phyloP scores from a whole-genome alignment of 2,329 filamentous ascomycete genomes.

The Fusarium siculi region DNA sequence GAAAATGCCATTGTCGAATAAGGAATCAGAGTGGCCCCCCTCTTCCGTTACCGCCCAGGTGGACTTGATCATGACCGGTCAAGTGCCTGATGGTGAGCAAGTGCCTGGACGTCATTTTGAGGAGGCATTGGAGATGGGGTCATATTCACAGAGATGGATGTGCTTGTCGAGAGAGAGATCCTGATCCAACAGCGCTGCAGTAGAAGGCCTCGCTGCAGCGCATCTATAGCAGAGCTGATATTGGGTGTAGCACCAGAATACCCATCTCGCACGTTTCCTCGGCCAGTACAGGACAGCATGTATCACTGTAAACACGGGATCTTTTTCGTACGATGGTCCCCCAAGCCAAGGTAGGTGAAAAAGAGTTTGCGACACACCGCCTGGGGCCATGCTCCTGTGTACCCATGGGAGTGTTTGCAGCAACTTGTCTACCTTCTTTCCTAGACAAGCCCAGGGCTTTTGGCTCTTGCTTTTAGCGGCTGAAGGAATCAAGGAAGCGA shows the following conservation, averaged over 20 bases:
- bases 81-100: slow-evolving; percentile 37
- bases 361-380: slow-evolving; percentile 40
- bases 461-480: slow-evolving; percentile 19
- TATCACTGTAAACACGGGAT: slow-evolving; percentile 33
- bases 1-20: slow-evolving; percentile 50
- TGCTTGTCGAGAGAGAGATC: slow-evolving; percentile 1
- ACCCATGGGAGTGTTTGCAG: slow-evolving; percentile 42
- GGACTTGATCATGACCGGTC: slow-evolving; percentile 33
- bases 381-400: slow-evolving; percentile 34
- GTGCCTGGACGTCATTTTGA: slow-evolving; percentile 32
- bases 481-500: slow-evolving; percentile 34
- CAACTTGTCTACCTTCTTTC: slow-evolving; percentile 13
- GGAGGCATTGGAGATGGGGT: slow-evolving; percentile 23
- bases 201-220: slow-evolving; percentile 26
- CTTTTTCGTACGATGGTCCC: slow-evolving; percentile 34
- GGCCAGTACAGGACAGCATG: slow-evolving; percentile 24
- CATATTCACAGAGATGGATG: slow-evolving; percentile 12
- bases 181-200: slow-evolving; percentile 12
- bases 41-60: slow-evolving; percentile 35
- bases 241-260: slow-evolving; percentile 19
- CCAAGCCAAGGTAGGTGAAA: slow-evolving; percentile 14
- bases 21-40: slow-evolving; percentile 42
- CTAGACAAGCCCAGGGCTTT: slow-evolving; percentile 8
- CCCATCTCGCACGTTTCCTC: slow-evolving; percentile 32
- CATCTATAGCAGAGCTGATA: slow-evolving; percentile 21